Percentiles rank a stretch among this genome's conserved stretches.
phyloP scores from a whole-genome alignment of 352 stramenopile species.

The Phytophthora fragariaefolia region DNA sequence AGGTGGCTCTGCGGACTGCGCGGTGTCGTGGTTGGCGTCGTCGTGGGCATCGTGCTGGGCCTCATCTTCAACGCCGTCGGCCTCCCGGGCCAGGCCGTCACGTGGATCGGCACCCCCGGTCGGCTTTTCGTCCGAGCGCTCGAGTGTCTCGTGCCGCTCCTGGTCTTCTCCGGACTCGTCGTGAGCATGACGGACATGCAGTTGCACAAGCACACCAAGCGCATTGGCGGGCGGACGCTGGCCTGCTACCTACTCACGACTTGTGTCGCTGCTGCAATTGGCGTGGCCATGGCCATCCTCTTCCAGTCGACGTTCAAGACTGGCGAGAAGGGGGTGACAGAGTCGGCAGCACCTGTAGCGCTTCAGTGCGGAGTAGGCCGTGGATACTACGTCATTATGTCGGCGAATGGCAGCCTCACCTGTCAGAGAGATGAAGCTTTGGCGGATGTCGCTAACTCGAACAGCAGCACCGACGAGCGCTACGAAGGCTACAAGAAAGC shows the following conservation, averaged over 20 bases:
- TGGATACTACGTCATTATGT: conserved; percentile 33
- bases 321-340: conserved; percentile 11
- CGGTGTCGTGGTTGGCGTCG: conserved; percentile 41
- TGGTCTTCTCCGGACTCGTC: conserved; percentile 56
- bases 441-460: conserved; percentile 19
- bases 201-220: conserved; percentile 39
- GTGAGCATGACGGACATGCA: conserved; percentile 54
- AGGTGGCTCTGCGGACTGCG: conserved; percentile 39
- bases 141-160: conserved; percentile 49
- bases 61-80: conserved; percentile 35
- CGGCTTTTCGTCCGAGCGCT: conserved; percentile 58
- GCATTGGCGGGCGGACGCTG: conserved; percentile 38
- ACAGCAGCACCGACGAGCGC: conserved; percentile 33
- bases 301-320: conserved; percentile 43
- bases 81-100: conserved; percentile 25
- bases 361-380: conserved; percentile 31
- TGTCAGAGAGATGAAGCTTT: conserved; percentile 16
- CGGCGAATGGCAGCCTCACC: conserved; percentile 15
- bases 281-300: conserved; percentile 41
- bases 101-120: conserved; percentile 48
- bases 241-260: conserved; percentile 48
- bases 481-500: conserved; percentile 28
- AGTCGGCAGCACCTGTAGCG: conserved; percentile 17
- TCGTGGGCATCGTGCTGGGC: conserved; percentile 17
- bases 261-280: conserved; percentile 36